phyloP scores from a whole-genome alignment of 371 early-diverging fungal genomes.

The Lichtheimia corymbifera region DNA sequence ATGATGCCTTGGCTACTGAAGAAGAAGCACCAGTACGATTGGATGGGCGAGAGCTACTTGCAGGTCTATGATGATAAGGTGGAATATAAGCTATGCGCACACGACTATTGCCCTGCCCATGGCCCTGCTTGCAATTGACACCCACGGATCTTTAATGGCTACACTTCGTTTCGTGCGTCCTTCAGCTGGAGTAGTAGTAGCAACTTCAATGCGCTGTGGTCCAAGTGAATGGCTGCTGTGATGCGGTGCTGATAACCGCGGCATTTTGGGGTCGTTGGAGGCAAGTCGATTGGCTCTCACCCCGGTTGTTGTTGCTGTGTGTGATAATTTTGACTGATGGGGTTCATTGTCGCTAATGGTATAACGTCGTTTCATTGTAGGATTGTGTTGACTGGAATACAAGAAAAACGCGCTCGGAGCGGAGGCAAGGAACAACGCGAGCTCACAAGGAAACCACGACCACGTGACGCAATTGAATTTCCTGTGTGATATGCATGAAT shows the following conservation, averaged over 20 bases:
- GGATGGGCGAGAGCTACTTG: not conserved
- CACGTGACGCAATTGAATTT: no score
- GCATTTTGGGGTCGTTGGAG: not conserved
- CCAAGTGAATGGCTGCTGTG: not conserved
- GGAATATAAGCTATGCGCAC: not conserved
- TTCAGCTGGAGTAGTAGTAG: not conserved
- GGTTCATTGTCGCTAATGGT: not conserved
- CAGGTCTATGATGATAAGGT: not conserved
- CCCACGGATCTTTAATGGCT: not conserved
- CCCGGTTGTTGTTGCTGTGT: not conserved
- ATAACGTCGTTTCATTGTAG: not conserved
- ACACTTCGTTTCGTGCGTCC: not conserved
- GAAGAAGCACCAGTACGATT: not conserved
- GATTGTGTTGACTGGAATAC: not conserved
- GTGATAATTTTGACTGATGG: not conserved
- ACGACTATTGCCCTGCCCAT: no score
- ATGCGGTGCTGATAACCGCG: not conserved
- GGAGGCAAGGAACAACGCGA: no score
- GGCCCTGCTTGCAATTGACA: not conserved
- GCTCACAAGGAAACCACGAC: no score
- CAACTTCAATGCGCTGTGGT: not conserved
- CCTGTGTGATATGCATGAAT: no score
- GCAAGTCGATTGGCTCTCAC: not conserved
- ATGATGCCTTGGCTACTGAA: not conserved
- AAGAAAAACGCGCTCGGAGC: not conserved